phyloP scores from a whole-genome alignment of 805 yeast genomes.

The Starmerella kuoi region DNA sequence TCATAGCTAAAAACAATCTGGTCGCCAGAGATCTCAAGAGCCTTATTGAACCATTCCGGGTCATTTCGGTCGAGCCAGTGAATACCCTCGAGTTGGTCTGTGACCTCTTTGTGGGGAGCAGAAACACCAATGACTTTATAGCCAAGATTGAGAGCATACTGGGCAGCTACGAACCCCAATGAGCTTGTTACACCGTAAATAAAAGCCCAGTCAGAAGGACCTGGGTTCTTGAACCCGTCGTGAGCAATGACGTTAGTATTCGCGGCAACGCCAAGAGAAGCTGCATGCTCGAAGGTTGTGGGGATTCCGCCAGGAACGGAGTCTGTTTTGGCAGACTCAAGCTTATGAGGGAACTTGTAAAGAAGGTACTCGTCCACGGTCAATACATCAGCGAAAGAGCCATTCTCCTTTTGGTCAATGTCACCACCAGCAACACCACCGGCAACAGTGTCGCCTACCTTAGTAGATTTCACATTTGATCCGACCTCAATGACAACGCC shows the following conservation, averaged over 20 bases:
- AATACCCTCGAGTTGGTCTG: conserved; percentile 41
- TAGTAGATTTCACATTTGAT: conserved; percentile 31
- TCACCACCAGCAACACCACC: conserved; percentile 45
- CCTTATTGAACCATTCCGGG: conserved; percentile 35
- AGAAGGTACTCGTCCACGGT: conserved; percentile 31
- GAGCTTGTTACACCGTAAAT: conserved; percentile 45
- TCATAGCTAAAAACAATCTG: conserved; percentile 23
- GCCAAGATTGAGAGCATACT: conserved; percentile 43
- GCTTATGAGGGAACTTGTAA: conserved; percentile 23
- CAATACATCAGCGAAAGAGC: conserved; percentile 49
- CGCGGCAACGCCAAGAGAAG: conserved; percentile 43
- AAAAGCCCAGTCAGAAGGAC: conserved; percentile 18
- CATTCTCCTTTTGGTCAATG: conserved; percentile 33
- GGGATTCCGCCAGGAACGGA: conserved; percentile 32
- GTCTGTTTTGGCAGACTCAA: conserved; percentile 19
- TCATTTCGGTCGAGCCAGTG: conserved; percentile 37
- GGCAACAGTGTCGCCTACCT: conserved; percentile 45
- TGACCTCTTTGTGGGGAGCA: conserved; percentile 33
- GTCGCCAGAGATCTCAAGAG: conserved; percentile 23
- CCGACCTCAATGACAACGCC: conserved; percentile 47
- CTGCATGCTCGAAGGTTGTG: conserved; percentile 50
- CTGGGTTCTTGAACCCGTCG: conserved; percentile 23
- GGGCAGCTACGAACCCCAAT: conserved; percentile 47
- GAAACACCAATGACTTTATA: conserved; percentile 41
- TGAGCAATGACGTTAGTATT: conserved; percentile 39